Base-by-base conservation (phyloP, 2,329 filamentous ascomycete species). In the Amesomyces nigricolor region DNA sequence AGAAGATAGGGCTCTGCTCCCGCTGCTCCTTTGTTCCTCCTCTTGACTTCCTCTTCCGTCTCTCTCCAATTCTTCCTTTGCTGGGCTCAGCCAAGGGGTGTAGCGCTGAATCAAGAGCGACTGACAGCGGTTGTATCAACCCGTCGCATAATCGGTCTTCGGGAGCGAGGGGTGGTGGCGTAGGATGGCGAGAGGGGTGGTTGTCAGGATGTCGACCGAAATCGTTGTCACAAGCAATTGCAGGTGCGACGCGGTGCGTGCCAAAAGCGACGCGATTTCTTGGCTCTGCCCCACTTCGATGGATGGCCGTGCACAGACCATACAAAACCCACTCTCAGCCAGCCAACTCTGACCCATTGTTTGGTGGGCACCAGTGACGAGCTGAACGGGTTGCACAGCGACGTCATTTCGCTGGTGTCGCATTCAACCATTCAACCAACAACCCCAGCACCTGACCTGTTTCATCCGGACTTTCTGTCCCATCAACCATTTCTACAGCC, bases 251-350 rank as follows among this genome's bases (percentile, higher is more conserved):
- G 48, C 42, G 32, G 19, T 38, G 54, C 45, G 32, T 35, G 32
- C 32, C 11, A 13, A 35, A 40, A 52, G 53, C 35, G 52, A 58
- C 58, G 58, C 58, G 58, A 58, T 58, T 57, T 54, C 53, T 58
- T 51, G 53, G 58, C 55, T 19, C 35, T 19, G 37, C 43, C 17
- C 5, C 26, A 51, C 19, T 26, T 29, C 29, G 29, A 9, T 2
- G 37, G 32, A 32, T 16, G 7, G 5, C 4, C 22, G 30, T 16
- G 46, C 54, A 56, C 54, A 22, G 54, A 42, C 54, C 54, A 46
- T 17, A 35, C 4, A 26, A 6, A 22, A 16, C 42, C 5, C 14
- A 7, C 35, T 14, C 30, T 29, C 22, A 26, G 22, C 22, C 22
- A 26, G 22, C 22, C 22, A 4, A 47, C n/a, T 8, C n/a, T 26